Evolutionary conservation across 1,139 yeast genomes (phyloP).

Genomic region (Ogataea hybrid): DNA sequence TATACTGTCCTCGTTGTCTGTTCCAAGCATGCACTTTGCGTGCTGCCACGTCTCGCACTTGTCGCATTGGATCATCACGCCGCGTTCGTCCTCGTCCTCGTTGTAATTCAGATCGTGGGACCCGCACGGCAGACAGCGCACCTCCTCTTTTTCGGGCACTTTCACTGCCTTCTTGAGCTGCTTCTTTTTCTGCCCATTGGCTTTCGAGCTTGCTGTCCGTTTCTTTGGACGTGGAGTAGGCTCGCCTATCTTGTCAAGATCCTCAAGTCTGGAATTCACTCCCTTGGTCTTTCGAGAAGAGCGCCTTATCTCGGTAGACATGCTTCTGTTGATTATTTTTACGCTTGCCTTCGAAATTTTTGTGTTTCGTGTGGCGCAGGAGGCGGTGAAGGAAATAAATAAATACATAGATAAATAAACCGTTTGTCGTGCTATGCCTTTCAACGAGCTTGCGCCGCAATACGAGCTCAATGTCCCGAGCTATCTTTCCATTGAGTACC

Average conservation of each 20-base stretch:
- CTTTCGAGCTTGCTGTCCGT: conserved; percentile 1
- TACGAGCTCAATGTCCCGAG: conserved; percentile 73
- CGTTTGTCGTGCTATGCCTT: conserved; percentile 1
- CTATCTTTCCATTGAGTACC: conserved; percentile 75
- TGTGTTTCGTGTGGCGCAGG: conserved; percentile 8
- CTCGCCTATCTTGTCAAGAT: conserved; percentile 20
- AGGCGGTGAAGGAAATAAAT: conserved; percentile 6
- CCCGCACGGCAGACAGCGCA: conserved; percentile 65
- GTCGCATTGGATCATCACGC: conserved; percentile 80
- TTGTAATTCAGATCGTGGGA: conserved; percentile 61
- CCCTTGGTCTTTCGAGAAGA: conserved; percentile 45
- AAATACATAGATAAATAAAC: not conserved
- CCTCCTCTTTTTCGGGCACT: conserved; percentile 42
- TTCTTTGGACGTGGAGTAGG: conserved; percentile 7
- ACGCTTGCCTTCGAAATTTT: conserved; percentile 9
- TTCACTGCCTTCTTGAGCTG: conserved; percentile 4
- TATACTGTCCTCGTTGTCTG: conserved; percentile 36
- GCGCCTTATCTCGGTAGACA: conserved; percentile 32
- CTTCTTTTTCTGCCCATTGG: conserved; percentile 3
- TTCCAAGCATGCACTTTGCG: conserved; percentile 64
- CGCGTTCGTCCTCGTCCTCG: conserved; percentile 56
- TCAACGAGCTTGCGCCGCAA: conserved; percentile 40
- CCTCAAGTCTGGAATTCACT: conserved; percentile 35
- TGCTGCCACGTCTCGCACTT: conserved; percentile 85
- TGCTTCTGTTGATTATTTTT: conserved; percentile 8